Evolutionary conservation across 805 yeast species (phyloP).

Genomic region (Suhomyces xylopsoci): DNA sequence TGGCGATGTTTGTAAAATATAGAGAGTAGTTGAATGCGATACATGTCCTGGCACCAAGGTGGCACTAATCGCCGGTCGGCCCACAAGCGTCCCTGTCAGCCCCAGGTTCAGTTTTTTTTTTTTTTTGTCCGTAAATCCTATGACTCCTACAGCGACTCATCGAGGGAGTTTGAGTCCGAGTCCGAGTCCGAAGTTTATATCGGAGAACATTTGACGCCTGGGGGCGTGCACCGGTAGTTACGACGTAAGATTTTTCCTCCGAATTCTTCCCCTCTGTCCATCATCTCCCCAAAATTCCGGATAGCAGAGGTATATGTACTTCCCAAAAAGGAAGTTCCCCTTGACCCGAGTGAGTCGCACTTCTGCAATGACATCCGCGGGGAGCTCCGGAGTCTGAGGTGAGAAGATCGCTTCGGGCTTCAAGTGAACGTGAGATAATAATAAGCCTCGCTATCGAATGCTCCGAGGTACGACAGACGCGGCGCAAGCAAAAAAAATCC

Average conservation of each 20-base stretch:
- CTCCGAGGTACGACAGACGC: not conserved
- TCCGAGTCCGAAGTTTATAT: slow-evolving; percentile 3
- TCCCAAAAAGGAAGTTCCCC: slow-evolving; percentile 3
- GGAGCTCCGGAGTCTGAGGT: not conserved
- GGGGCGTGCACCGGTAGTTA: not conserved
- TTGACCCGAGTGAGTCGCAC: slow-evolving; percentile 1
- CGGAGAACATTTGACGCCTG: not conserved
- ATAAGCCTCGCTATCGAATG: not conserved
- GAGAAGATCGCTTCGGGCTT: slow-evolving; percentile 1
- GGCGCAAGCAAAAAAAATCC: not conserved
- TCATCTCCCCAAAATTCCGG: not conserved
- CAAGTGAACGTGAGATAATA: not conserved
- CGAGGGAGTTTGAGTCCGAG: slow-evolving; percentile 1
- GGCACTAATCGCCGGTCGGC: not conserved
- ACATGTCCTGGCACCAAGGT: not conserved
- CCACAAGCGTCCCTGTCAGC: not conserved
- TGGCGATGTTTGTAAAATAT: not conserved
- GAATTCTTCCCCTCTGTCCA: not conserved
- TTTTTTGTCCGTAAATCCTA: not conserved
- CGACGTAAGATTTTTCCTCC: not conserved
- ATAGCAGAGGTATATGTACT: not conserved
- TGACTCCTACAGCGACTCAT: slow-evolving; percentile 4
- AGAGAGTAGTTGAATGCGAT: not conserved
- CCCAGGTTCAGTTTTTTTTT: not conserved
- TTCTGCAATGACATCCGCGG: not conserved